These are phyloP conservation scores for Coemansia sp. DNA, from an alignment of 192 early-diverging fungal genomes.

Conservation along the genomic window DNA sequence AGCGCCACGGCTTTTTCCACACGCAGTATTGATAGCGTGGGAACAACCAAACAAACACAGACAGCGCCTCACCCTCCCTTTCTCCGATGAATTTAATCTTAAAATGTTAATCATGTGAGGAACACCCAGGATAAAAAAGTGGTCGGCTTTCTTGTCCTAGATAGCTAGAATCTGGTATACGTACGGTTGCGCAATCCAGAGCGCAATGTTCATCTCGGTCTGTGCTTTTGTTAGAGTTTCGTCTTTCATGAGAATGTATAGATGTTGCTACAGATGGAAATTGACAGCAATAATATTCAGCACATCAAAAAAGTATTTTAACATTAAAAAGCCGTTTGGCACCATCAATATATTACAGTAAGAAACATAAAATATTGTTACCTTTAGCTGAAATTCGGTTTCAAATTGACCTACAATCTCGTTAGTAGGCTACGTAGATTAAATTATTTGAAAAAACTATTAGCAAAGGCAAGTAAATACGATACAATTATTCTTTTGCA, in stretches of 20 bases:
- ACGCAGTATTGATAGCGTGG: constrained; percentile 13
- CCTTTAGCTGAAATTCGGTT: constrained; percentile 50
- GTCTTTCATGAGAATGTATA: constrained; percentile 18
- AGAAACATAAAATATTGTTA: constrained; percentile 3
- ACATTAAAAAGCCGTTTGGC: no score
- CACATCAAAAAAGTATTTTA: not conserved
- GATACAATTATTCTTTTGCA: not conserved
- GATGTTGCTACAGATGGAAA: constrained; percentile 31
- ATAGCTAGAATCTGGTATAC: constrained; percentile 5
- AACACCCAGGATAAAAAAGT: no score
- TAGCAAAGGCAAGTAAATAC: not conserved
- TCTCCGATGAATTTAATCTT: not conserved
- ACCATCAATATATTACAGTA: no score
- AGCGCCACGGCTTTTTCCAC: not conserved
- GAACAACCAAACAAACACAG: constrained; percentile 7
- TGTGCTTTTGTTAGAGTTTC: constrained; percentile 28
- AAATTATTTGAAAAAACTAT: not conserved
- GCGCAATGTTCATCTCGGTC: constrained; percentile 33
- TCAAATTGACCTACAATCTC: constrained; percentile 24
- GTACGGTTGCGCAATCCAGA: constrained; percentile 48
- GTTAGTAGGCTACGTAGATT: not conserved
- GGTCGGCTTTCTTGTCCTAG: not conserved
- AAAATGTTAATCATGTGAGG: constrained; percentile 11
- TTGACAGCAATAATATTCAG: not conserved
- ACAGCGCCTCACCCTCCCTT: not conserved